Evolutionary conservation across 306 rosid genomes (phyloP).

Genomic region (Prunus mira): DNA sequence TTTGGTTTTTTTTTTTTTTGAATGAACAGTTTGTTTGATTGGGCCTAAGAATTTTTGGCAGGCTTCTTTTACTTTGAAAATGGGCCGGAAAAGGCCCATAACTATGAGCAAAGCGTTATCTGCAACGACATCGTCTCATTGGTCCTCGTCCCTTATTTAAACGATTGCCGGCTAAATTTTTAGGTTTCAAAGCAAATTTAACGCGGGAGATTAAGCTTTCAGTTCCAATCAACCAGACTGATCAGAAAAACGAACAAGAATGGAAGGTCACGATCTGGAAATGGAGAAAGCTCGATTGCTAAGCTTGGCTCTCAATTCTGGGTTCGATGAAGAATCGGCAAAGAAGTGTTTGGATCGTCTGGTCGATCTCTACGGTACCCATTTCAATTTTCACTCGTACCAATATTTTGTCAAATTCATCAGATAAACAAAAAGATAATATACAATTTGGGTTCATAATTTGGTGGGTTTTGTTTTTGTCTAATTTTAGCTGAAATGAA

Average conservation of each 20-base stretch:
- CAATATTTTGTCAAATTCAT: background rate
- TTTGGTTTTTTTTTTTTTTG: background rate
- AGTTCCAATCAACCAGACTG: background rate
- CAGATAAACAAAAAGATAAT: background rate
- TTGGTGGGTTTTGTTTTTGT: constrained; percentile 3
- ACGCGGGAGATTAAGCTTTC: constrained; percentile 43
- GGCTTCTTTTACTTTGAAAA: background rate
- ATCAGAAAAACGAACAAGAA: background rate
- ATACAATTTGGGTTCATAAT: background rate
- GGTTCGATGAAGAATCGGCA: constrained; percentile 73
- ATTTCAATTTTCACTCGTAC: background rate
- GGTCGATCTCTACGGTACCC: constrained; percentile 66
- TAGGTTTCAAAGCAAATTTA: constrained; percentile 24
- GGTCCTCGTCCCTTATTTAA: background rate
- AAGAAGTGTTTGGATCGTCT: constrained; percentile 64
- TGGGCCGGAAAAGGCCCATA: background rate
- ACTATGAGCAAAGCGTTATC: background rate
- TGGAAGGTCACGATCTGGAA: constrained; percentile 46
- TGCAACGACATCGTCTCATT: background rate
- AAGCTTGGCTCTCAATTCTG: constrained; percentile 73
- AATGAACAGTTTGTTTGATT: background rate
- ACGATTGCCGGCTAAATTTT: background rate
- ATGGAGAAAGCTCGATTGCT: constrained; percentile 73
- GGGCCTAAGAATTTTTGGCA: background rate
- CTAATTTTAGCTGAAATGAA: background rate